These are phyloP conservation scores for Eudorina sp. DNA, from an alignment of 139 green algal genomes.

Conservation along the genomic window DNA sequence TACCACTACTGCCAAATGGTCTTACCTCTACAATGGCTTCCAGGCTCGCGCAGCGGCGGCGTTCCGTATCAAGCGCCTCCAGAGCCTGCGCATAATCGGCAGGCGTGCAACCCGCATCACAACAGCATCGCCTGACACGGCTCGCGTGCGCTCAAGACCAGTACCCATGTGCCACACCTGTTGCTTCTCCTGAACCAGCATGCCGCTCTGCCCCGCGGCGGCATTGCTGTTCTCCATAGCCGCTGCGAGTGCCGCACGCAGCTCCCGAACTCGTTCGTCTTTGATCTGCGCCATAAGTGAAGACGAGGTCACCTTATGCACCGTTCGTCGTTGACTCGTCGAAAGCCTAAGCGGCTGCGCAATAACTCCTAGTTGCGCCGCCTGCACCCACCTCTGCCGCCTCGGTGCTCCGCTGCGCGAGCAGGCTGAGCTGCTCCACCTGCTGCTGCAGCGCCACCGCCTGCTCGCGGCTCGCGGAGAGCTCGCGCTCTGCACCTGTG, in stretches of 20 bases:
- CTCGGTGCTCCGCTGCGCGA: constrained; percentile 1
- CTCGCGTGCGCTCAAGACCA: no score
- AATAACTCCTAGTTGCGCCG: no score
- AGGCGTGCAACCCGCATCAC: no score
- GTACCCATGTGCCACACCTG: constrained; percentile 10
- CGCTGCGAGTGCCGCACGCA: constrained; percentile 50
- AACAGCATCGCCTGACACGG: no score
- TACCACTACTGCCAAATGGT: no score
- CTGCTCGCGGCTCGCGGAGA: constrained; percentile 15
- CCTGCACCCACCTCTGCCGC: neutral
- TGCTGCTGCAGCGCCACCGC: constrained; percentile 37
- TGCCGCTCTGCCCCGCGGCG: neutral
- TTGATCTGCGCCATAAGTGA: constrained; percentile 57
- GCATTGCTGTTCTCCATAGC: constrained; percentile 12
- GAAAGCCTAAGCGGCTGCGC: no score
- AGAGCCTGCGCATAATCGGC: neutral
- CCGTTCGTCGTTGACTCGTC: no score
- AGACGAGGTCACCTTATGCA: neutral
- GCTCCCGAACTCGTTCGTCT: constrained; percentile 57
- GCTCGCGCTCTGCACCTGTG: constrained; percentile 20
- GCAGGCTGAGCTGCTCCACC: neutral
- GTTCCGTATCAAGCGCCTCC: constrained; percentile 6
- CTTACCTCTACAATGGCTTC: neutral
- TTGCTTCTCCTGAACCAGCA: constrained; percentile 28
- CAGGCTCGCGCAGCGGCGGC: neutral